Evolutionary conservation across 129 eudicot genomes (phyloP), one percentile per base, ranked within the genome.

Genomic region (Flaveria sonorensis): DNA sequence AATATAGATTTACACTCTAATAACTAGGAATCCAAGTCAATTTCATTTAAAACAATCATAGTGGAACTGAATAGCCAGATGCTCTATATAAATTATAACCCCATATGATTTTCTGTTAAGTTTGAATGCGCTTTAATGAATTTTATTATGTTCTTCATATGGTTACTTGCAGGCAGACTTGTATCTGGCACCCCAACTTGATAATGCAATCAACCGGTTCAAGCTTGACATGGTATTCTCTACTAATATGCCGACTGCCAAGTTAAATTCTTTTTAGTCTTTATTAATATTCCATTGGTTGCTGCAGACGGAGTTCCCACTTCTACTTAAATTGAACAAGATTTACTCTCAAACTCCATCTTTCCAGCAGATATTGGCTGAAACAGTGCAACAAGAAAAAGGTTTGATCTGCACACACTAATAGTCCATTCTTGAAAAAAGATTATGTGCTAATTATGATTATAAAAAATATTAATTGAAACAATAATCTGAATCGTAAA

Each of bases 121-220:
- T 50, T 75, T 50, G 50, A 48, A 47, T 55, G 10, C 16, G 30
- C 43, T 55, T 78, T 15, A 26, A 47, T 21, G 21, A 62, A 47
- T 15, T 23, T 66, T 40, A n/a, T 24, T 61, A 50, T 73, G 43
- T 7, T 71, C 32, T 52, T 55, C 68, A 72, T 79, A 61, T 66
- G 70, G 60, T 53, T 80, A 73, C 68, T 65, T 73, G 79, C 96
- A 89, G 97, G 97, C 96, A 60, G 97, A 92, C 79, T 73, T 88
- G 75, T 93, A 83, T 83, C 77, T 93, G 46, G 95, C 92, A 65
- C 95, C 95, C 46, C 98, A 93, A 85, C 72, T 93, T 48, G 81
- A 87, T 77, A 88, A 74, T 69, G 92, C 98, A 69, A 78, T 87
- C 60, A 80, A 68, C 51, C 87, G 96, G 62, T 93, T 82, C 92